These are phyloP conservation scores for Cladosporium austrohemisphaericum DNA, from an alignment of 2,329 filamentous ascomycete species.

Conservation along the genomic window DNA sequence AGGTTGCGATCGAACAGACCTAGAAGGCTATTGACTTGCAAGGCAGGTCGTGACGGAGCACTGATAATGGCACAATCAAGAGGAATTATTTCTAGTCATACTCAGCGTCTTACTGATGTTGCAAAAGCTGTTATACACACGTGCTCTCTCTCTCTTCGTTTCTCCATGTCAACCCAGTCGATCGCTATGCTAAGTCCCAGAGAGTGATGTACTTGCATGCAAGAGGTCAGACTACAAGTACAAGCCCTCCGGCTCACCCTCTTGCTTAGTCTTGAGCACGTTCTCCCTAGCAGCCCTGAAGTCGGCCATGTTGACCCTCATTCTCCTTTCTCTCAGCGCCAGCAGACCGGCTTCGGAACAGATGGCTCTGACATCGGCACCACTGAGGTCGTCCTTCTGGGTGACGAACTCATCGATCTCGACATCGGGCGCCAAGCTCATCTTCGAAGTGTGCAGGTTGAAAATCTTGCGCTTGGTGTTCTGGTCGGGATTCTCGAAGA, in stretches of 20 bases:
- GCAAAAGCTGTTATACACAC: constrained; percentile 12
- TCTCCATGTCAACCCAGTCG: no score
- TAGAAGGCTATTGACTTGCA: no score
- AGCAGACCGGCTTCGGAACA: constrained; percentile 95
- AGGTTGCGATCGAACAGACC: no score
- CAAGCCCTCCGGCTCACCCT: constrained; percentile 95
- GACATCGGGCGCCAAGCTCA: constrained; percentile 94
- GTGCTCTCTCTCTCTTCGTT: not conserved
- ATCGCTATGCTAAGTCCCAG: no score
- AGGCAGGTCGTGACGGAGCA: no score
- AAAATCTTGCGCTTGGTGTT: constrained; percentile 98
- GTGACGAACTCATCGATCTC: constrained; percentile 97
- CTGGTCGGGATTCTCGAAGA: constrained; percentile 72
- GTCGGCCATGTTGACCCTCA: constrained; percentile 98
- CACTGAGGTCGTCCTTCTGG: constrained; percentile 95
- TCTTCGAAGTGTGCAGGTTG: constrained; percentile 95
- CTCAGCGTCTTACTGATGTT: constrained; percentile 9
- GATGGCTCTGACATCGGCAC: constrained; percentile 98
- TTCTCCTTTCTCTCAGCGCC: constrained; percentile 88
- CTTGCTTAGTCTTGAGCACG: constrained; percentile 96
- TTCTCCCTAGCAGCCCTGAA: constrained; percentile 89
- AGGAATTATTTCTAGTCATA: constrained; percentile 5
- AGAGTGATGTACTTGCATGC: not conserved
- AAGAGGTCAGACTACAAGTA: constrained; percentile 68
- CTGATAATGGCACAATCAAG: no score